phyloP scores from a whole-genome alignment of 2,329 filamentous ascomycete genomes.

The Aquanectria penicillioides region DNA sequence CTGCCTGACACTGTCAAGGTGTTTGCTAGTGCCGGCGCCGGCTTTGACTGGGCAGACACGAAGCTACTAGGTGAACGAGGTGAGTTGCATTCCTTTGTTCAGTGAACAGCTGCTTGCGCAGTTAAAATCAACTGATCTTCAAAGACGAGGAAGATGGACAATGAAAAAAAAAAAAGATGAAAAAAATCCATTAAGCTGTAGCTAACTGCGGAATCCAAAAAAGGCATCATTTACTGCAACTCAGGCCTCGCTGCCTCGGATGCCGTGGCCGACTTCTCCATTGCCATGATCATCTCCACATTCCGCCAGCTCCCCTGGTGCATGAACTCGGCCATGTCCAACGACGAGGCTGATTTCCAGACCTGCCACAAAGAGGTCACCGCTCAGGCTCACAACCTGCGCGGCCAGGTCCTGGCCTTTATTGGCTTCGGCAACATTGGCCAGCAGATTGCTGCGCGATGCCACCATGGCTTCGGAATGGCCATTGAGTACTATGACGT shows the following conservation, averaged over 20 bases:
- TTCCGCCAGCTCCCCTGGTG: constrained; percentile 77
- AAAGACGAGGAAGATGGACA: no score
- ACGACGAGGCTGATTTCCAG: constrained; percentile 54
- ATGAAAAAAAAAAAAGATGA: no score
- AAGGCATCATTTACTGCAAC: constrained; percentile 78
- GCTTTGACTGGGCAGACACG: constrained; percentile 74
- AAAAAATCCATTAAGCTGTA: neutral
- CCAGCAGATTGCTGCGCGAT: constrained; percentile 66
- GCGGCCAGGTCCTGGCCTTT: constrained; percentile 69
- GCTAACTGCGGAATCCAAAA: constrained; percentile 1
- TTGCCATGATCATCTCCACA: constrained; percentile 74
- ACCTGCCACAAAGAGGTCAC: constrained; percentile 70
- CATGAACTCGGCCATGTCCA: constrained; percentile 61
- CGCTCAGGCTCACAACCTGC: constrained; percentile 70
- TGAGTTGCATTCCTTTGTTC: constrained; percentile 36
- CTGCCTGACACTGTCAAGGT: constrained; percentile 67
- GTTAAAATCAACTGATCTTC: no score
- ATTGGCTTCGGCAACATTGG: constrained; percentile 77
- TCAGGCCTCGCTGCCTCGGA: constrained; percentile 76
- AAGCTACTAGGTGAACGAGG: constrained; percentile 69
- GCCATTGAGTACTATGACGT: constrained; percentile 71
- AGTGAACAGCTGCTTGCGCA: neutral
- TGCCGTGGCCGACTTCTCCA: constrained; percentile 76
- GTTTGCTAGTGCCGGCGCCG: constrained; percentile 72
- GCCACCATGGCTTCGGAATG: constrained; percentile 70